Base-by-base conservation (phyloP, 2,329 filamentous ascomycete genomes). In the Beauveria brongniartii region DNA sequence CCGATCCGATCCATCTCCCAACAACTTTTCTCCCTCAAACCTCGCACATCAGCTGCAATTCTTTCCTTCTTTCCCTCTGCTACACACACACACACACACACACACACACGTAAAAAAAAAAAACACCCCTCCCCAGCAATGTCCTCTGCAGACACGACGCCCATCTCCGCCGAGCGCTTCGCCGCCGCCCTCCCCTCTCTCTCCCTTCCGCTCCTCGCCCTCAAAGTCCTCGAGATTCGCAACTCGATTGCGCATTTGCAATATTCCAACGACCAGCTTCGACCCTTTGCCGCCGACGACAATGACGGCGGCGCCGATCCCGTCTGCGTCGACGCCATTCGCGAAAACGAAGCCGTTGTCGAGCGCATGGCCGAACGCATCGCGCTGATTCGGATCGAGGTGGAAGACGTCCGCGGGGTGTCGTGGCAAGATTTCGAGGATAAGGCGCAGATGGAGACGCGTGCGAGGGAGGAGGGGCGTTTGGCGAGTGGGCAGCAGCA, bases 241-340 rank as follows among this genome's bases (percentile, higher is more conserved):
- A 92, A 91, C 80, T 84, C 80, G 67, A 87, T 92, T 69, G 80
- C 82, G 26, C 88, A 92, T 73, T 84, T 92, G 28, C 82, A 87
- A 68, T 85, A 86, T 72, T 89, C 86, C 64, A 92, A 92, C 75
- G 81, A 82, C 64, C 84, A 92, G 71, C 85, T 92, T 62, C 78
- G 81, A 60, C 87, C 88, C 40, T 91, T 84, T 67, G 86, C 87
- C 61, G 80, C 85, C 16, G 80, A 79, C 30, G 34, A 37, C 12
- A 12, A 37, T 5, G 12, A 37, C 5, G 34, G 34, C 12, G 34
- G 34, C 34, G 68, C 70, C 24, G 72, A 71, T 3, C 68, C 73
- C 0, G 69, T 75, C n/a, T 92, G 89, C 76, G 75, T 84, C 65
- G 88, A 91, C 62, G 89, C 89, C 62, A 89, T 92, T 69, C 72